A percentile compares a stretch with the other conserved stretches of the same genome.
These are phyloP conservation scores for Aspergillus neoniger DNA, from an alignment of 2,329 filamentous ascomycete species.

Conservation along the genomic window DNA sequence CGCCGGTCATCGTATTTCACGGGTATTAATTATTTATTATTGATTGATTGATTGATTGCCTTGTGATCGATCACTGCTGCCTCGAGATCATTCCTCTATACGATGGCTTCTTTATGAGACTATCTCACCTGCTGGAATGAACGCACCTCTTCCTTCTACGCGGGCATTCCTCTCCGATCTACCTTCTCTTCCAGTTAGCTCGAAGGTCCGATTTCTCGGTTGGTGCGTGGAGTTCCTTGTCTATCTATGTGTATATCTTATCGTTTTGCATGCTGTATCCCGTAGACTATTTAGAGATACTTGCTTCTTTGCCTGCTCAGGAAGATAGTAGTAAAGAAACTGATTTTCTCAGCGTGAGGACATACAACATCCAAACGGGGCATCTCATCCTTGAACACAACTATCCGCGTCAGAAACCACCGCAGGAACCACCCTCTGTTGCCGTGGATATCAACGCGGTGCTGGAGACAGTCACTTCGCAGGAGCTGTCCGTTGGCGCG, in stretches of 20 bases:
- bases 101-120: too few relatives aligned
- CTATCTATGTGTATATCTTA: background rate
- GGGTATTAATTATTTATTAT: background rate
- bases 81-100: background rate
- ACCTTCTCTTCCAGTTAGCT: slow-evolving; percentile 52
- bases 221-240: slow-evolving; percentile 63
- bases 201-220: slow-evolving; percentile 90
- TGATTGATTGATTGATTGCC: background rate
- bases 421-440: slow-evolving; percentile 48
- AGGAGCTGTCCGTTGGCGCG: slow-evolving; percentile 70
- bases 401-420: slow-evolving; percentile 48
- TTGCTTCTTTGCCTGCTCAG: too few relatives aligned
- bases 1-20: background rate
- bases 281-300: background rate
- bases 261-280: background rate
- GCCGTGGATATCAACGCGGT: slow-evolving; percentile 72
- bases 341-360: slow-evolving; percentile 55
- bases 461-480: slow-evolving; percentile 63
- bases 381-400: slow-evolving; percentile 69
- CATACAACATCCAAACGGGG: slow-evolving; percentile 60
- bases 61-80: background rate
- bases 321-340: background rate
- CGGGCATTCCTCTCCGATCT: slow-evolving; percentile 67
- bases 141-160: slow-evolving; percentile 64
- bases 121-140: slow-evolving; percentile 27